Percentiles rank a stretch among this genome's conserved stretches.
phyloP scores from a whole-genome alignment of 495 filamentous ascomycete genomes.

The Glutinoglossum americanum region DNA sequence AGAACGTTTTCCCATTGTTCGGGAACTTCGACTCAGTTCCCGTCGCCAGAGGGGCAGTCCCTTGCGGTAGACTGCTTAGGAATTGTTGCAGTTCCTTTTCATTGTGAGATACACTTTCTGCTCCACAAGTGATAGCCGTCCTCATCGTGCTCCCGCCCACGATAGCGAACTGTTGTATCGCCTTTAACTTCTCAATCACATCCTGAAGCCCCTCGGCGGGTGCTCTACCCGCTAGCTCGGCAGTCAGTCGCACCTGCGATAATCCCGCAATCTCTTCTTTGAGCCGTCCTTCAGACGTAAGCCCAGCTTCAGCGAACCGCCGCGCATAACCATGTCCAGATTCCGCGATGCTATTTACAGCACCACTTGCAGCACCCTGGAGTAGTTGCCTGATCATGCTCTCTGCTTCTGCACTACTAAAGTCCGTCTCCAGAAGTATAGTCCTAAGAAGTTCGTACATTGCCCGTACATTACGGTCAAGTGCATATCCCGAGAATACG shows the following conservation, averaged over 20 bases:
- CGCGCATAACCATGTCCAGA: conserved; percentile 72
- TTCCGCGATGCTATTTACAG: conserved; percentile 75
- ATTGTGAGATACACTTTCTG: conserved; percentile 45
- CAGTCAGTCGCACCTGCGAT: conserved; percentile 72
- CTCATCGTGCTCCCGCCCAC: conserved; percentile 37
- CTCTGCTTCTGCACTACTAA: conserved; percentile 59
- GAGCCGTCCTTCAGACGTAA: conserved; percentile 46
- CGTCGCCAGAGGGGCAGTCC: conserved; percentile 11
- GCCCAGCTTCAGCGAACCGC: conserved; percentile 55
- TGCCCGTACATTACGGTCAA: conserved; percentile 70
- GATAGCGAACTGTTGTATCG: conserved; percentile 63
- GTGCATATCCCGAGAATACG: conserved; percentile 57
- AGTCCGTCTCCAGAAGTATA: conserved; percentile 69
- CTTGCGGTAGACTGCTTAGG: conserved; percentile 34
- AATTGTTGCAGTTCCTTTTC: conserved; percentile 52
- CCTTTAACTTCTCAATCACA: conserved; percentile 64
- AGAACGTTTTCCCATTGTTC: conserved; percentile 49
- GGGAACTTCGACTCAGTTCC: conserved; percentile 18
- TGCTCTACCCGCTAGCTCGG: conserved; percentile 34
- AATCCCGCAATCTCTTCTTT: conserved; percentile 69
- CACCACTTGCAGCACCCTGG: conserved; percentile 64
- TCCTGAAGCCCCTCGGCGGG: conserved; percentile 42
- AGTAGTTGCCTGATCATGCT: conserved; percentile 67
- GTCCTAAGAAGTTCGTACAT: conserved; percentile 78
- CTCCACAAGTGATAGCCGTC: conserved; percentile 68